Conservation (phyloP, 108 stramenopile genomes). For the Cylindrotheca fusiformis region DNA sequence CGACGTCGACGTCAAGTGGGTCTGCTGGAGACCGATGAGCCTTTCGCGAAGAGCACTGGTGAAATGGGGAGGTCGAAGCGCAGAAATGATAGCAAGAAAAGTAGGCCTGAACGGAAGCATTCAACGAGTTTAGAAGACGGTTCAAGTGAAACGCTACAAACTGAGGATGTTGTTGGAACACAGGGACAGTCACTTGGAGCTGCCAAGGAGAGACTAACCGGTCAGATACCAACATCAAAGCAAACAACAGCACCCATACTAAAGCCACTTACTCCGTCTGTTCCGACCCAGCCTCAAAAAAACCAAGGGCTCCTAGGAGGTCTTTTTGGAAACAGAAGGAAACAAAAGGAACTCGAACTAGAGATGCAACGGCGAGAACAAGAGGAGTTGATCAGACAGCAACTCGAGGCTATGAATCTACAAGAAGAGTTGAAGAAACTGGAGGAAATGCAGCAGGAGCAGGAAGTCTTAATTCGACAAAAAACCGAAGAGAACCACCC, state of each 20-base stretch:
- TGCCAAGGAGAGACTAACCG: no score
- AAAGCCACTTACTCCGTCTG: background rate
- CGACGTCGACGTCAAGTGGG: constrained; percentile 5
- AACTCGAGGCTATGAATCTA: constrained; percentile 25
- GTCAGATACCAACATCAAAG: no score
- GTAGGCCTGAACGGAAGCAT: no score
- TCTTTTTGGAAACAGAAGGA: constrained; percentile 15
- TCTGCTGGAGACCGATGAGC: no score
- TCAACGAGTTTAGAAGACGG: no score
- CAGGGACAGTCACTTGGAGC: no score
- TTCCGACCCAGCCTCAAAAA: background rate
- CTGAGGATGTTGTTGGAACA: no score
- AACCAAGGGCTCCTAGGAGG: constrained; percentile 16
- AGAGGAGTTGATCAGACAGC: constrained; percentile 36
- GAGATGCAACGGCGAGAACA: constrained; percentile 22
- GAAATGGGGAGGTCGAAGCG: constrained; percentile 1
- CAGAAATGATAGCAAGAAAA: background rate
- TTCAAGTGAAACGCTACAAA: no score
- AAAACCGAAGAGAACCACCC: no score
- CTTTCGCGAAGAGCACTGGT: background rate
- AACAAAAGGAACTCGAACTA: constrained; percentile 18
- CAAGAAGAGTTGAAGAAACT: constrained; percentile 20
- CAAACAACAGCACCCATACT: background rate
- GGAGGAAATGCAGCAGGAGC: constrained; percentile 31
- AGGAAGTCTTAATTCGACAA: constrained; percentile 29